Base-by-base conservation (phyloP, 2,329 filamentous ascomycete species). In the Neofusicoccum ribis region DNA sequence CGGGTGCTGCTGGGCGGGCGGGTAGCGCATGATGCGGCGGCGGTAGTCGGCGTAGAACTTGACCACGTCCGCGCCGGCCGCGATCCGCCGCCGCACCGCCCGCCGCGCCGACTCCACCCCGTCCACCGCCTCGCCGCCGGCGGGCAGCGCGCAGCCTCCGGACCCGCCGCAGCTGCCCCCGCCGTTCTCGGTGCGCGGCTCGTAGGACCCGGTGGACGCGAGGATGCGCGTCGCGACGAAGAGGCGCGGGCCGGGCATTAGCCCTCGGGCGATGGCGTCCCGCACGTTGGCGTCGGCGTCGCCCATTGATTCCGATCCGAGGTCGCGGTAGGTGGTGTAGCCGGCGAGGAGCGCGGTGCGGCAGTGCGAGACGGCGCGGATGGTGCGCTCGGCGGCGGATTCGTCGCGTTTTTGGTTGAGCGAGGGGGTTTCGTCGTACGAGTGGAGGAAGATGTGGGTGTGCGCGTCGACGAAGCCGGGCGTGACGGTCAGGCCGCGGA, bases 301-400 rank as follows among this genome's bases (percentile, higher is more conserved):
- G 34, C 78, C 76, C 66, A 86, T 78, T 0, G 80, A 79, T 69
- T 87, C 84, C 3, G 83, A 84, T 14, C 84, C 84, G 0, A 86
- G 78, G 70, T 87, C 85, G 9, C 85, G 78, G 71, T 86, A 86
- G 1, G 84, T 86, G 0, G 85, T 88, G 75, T 84, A 88, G 6
- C 86, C 86, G 0, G 85, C 84, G 20, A 84, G 73, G 9, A 88
- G 76, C 1, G 83, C 85, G 0, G 79, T 77, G 50, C 82, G 82
- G 66, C 80, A 80, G 67, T 86, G 82, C 66, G 86, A 84, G 7
- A 82, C 81, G 0, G 83, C 82, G 17, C 86, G 82, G 54, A 88
- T 80, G 27, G 82, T 78, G 23, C 85, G 78, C 70, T 88, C 86
- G 7, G 86, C 80, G n/a, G 84, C 72, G 64, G 83, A 84, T 69